Evolutionary conservation across 257 asterid species (phyloP), one percentile per base, ranked within the genome.

Genomic region (Jacaranda mimosifolia): DNA sequence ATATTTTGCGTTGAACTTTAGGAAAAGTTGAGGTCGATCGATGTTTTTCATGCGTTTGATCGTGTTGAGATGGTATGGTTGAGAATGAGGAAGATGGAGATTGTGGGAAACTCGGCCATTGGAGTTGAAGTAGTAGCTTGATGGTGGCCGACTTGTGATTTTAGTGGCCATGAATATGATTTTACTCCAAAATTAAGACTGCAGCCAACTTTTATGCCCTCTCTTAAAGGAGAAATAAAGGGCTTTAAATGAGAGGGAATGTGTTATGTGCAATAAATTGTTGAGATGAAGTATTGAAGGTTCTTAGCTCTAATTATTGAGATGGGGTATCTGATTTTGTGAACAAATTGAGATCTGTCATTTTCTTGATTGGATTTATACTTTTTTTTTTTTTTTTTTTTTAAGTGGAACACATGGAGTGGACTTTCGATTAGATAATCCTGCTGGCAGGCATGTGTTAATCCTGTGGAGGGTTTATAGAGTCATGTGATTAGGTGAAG

Each of bases 91-190:
- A 51, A 18, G 9, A 42, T 77, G 48, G 56, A 38, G 68, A 26
- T 58, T 64, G 66, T 67, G 63, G 58, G 36, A 71, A 36, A 9
- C 35, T 43, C 43, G 48, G 26, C 70, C 77, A 79, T 60, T 32
- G 55, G n/a, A 40, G 81, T 39, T 59, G 81, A 80, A n/a, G 72
- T 18, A 62, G 70, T 21, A 43, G 70, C 62, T 65, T 51, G 82
- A 56, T 55, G 66, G 9, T 42, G 85, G 51, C n/a, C n/a, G n/a
- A 77, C 32, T 68, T 67, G 84, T 46, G 66, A 81, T 63, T 65
- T 76, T 80, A 1, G 74, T 46, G 53, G 80, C 39, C 89, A 82
- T 85, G 66, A 39, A 46, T 56, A 26, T 78, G 74, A 63, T 38
- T 38, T 72, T 49, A 6, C 66, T 77, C 53, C 13, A n/a, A 67